These are phyloP conservation scores for Coniferiporia weirii DNA, from an alignment of 1,284 basidiomycete species.

Conservation along the genomic window DNA sequence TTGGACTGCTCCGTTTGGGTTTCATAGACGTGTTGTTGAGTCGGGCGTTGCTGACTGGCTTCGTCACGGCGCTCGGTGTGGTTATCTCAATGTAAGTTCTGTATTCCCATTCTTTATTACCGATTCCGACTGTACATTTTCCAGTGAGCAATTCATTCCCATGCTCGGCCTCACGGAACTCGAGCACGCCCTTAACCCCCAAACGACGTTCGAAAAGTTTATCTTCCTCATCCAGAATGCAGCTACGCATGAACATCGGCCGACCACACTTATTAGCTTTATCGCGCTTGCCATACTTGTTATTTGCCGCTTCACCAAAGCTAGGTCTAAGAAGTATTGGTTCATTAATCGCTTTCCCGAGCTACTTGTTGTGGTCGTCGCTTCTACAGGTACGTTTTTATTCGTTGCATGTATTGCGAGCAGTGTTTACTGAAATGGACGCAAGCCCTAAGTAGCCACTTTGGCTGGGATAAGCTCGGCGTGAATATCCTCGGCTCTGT, in stretches of 20 bases:
- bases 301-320: conserved; percentile 50
- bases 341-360: conserved; percentile 81
- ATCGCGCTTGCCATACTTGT: conserved; percentile 62
- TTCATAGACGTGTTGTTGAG: conserved; percentile 95
- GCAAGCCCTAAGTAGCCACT: conserved; percentile 63
- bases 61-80: conserved; percentile 75
- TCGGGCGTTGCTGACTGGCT: conserved; percentile 82
- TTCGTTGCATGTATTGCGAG: conserved; percentile 1
- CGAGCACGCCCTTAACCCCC: conserved; percentile 25
- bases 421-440: not conserved
- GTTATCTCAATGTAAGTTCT: conserved; percentile 63
- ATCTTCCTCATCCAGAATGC: conserved; percentile 70
- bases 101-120: not conserved
- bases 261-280: conserved; percentile 73
- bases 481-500: conserved; percentile 81
- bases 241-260: conserved; percentile 48
- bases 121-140: not conserved
- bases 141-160: conserved; percentile 33
- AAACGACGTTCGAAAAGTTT: conserved; percentile 42
- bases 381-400: conserved; percentile 64
- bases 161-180: conserved; percentile 36
- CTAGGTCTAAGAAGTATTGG: conserved; percentile 47
- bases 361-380: conserved; percentile 72
- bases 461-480: conserved; percentile 74
- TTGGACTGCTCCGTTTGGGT: conserved; percentile 86